Base-by-base conservation (phyloP, 2,329 filamentous ascomycete species). In the Graphilbum ipis-grandicollis region DNA sequence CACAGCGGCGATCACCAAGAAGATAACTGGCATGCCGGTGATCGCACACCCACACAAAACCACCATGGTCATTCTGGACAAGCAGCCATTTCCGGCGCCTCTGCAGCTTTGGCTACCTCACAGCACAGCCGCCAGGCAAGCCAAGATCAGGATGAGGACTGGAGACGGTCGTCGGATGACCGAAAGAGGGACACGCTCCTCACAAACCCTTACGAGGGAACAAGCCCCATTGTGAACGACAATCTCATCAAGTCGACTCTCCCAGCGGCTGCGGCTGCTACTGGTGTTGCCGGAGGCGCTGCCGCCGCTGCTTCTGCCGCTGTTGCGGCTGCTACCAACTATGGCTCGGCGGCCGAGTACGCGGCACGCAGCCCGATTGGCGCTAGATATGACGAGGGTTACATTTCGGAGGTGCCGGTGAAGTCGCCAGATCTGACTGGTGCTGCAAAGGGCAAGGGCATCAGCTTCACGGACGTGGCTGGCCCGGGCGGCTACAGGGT, bases 381-480 rank as follows among this genome's bases (percentile, higher is more conserved):
- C 31, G 65, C 67, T 41, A 81, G 76, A 53, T 63, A 59, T 36
- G 83, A 94, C 50, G 88, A 96, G 59, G 88, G 86, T 8, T 96
- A 94, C 57, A 86, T 88, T 45, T 93, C 88, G 19, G 83, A 72
- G 38, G 71, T 65, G 3, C 67, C 68, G 3, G 66, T 68, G 43
- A 66, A 68, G 45, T 66, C 62, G 3, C 68, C 68, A 0, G 67
- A 69, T 31, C 49, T 62, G 26, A 56, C 65, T 34, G 53, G 60
- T 14, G 23, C 32, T 8, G 56, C 56, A 41, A 67, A 73, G 49
- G 68, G 67, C 48, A 74, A 76, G 48, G 68, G 65, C 18, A 50
- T 69, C 33, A 63, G 64, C 33, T 68, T 72, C 32, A 52, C 65
- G 23, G 63, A 68, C 41, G 58, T 17, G 56, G 60, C 26, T 9